These are phyloP conservation scores for Pseudopyrenochaeta lycopersici DNA, from an alignment of 2,329 filamentous ascomycete genomes.

Conservation along the genomic window DNA sequence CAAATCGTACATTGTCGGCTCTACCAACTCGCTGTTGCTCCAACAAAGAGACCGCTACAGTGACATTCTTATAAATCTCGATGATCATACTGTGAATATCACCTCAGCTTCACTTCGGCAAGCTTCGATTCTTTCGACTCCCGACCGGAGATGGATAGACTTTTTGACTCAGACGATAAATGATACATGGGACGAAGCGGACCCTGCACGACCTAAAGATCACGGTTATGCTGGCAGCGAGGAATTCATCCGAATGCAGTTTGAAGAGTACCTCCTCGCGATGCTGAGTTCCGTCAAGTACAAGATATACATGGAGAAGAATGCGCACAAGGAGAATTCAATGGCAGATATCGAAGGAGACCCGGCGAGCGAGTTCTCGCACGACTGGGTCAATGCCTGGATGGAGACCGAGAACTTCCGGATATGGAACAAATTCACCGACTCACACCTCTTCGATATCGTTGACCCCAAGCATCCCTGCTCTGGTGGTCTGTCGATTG, in stretches of 20 bases:
- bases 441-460: conserved; percentile 91
- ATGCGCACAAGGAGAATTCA: conserved; percentile 65
- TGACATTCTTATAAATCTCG: conserved; percentile 94
- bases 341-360: conserved; percentile 77
- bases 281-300: conserved; percentile 91
- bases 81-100: conserved; percentile 86
- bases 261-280: conserved; percentile 93
- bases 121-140: conserved; percentile 80
- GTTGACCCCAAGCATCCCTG: conserved; percentile 93
- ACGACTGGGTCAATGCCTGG: conserved; percentile 90
- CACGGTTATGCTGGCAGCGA: conserved; percentile 95
- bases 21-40: conserved; percentile 91
- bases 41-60: conserved; percentile 96
- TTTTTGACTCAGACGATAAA: conserved; percentile 91
- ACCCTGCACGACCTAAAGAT: conserved; percentile 89
- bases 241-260: conserved; percentile 96
- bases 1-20: conserved; percentile 97
- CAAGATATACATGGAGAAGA: conserved; percentile 62
- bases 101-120: conserved; percentile 79
- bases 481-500: conserved; percentile 89
- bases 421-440: conserved; percentile 77
- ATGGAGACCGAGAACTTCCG: conserved; percentile 87
- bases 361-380: conserved; percentile 82
- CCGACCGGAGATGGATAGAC: conserved; percentile 96
- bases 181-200: conserved; percentile 93